phyloP scores from a whole-genome alignment of 2,329 filamentous ascomycete genomes.

The Fusarium algeriense region DNA sequence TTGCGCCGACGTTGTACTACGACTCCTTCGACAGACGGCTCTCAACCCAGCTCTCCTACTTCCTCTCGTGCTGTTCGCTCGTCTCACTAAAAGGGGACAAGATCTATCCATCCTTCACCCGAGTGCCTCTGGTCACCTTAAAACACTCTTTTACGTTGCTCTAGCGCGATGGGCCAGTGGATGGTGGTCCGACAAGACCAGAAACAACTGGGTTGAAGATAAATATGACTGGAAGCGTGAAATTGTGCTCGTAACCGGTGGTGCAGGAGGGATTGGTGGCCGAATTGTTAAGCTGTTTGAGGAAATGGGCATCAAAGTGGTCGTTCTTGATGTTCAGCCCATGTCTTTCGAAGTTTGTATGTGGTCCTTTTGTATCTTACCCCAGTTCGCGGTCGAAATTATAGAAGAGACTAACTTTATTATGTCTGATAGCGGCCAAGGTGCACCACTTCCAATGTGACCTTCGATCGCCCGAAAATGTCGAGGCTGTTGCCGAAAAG shows the following conservation, averaged over 20 bases:
- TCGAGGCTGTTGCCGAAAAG: constrained; percentile 63
- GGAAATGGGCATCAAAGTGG: constrained; percentile 73
- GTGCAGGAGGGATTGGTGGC: constrained; percentile 79
- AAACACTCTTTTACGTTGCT: constrained; percentile 49
- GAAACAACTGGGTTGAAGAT: constrained; percentile 54
- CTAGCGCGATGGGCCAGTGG: constrained; percentile 46
- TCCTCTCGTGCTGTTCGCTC: constrained; percentile 71
- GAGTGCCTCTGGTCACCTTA: constrained; percentile 62
- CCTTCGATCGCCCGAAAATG: constrained; percentile 68
- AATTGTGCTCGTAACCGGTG: constrained; percentile 80
- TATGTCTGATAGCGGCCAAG: constrained; percentile 54
- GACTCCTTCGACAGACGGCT: constrained; percentile 69
- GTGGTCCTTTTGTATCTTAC: constrained; percentile 31
- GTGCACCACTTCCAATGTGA: constrained; percentile 80
- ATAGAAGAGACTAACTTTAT: constrained; percentile 19
- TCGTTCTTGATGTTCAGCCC: constrained; percentile 77
- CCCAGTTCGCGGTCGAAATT: not conserved
- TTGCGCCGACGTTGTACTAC: constrained; percentile 69
- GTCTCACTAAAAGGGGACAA: constrained; percentile 72
- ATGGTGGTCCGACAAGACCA: constrained; percentile 51
- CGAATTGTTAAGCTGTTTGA: constrained; percentile 74
- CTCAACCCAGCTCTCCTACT: constrained; percentile 75
- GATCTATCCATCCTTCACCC: constrained; percentile 66
- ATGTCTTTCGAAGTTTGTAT: constrained; percentile 65
- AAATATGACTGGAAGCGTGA: constrained; percentile 75